These are phyloP conservation scores for Lachnellula hyalina DNA, from an alignment of 2,329 filamentous ascomycete species.

Conservation along the genomic window DNA sequence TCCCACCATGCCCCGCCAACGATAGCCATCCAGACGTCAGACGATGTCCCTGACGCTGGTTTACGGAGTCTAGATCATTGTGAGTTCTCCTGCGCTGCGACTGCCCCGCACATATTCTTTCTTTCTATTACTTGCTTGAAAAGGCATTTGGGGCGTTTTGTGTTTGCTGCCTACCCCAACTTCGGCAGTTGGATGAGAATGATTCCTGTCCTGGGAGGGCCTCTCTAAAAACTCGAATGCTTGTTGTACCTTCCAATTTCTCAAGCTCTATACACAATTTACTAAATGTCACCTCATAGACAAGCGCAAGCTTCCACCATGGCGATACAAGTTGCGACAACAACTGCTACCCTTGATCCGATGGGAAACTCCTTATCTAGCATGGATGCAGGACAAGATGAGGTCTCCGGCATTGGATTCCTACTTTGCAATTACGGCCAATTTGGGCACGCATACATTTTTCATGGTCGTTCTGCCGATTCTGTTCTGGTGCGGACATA, in stretches of 20 bases:
- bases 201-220: neutral
- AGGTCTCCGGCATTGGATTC: conserved; percentile 83
- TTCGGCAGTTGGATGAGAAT: neutral
- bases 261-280: neutral
- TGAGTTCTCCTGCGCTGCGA: conserved; percentile 30
- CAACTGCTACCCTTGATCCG: conserved; percentile 78
- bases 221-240: neutral
- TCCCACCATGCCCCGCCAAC: conserved; percentile 25
- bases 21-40: conserved; percentile 25
- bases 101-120: neutral
- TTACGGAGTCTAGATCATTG: conserved; percentile 76
- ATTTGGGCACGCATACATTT: conserved; percentile 95
- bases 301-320: conserved; percentile 74
- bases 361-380: conserved; percentile 93
- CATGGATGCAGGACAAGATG: conserved; percentile 73
- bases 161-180: neutral
- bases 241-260: neutral
- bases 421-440: conserved; percentile 95
- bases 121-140: neutral
- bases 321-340: conserved; percentile 84
- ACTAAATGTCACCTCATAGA: conserved; percentile 46
- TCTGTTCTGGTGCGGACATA: conserved; percentile 93
- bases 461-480: conserved; percentile 96
- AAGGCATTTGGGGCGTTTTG: no score
- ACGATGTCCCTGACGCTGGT: conserved; percentile 60